Evolutionary conservation across 441 rosid genomes (phyloP).

Genomic region (Mallotus japonicus): DNA sequence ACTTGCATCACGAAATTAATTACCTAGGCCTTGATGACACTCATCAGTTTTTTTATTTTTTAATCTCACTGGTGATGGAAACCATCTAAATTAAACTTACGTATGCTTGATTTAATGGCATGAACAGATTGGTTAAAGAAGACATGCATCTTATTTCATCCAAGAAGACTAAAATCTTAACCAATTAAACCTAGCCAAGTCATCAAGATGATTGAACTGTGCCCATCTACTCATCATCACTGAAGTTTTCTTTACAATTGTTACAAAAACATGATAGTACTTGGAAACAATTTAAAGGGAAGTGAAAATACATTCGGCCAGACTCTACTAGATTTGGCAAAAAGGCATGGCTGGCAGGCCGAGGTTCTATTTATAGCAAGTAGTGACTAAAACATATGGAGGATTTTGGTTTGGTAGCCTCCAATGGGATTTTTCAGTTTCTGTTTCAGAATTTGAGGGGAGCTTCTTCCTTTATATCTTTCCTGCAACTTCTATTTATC

Average conservation of each 20-base stretch:
- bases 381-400: conserved; percentile 29
- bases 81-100: neutral
- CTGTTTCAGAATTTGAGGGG: conserved; percentile 36
- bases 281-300: conserved; percentile 21
- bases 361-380: conserved; percentile 35
- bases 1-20: neutral
- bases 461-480: neutral
- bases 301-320: conserved; percentile 21
- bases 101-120: conserved; percentile 9
- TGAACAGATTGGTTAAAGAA: conserved; percentile 10
- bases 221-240: conserved; percentile 17
- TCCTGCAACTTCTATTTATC: conserved; percentile 15
- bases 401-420: conserved; percentile 26
- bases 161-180: neutral
- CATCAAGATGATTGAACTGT: conserved; percentile 13
- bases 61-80: neutral
- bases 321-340: conserved; percentile 28
- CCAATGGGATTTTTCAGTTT: conserved; percentile 32
- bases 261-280: conserved; percentile 19
- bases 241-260: conserved; percentile 10
- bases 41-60: no score
- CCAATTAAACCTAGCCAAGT: conserved; percentile 22
- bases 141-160: neutral
- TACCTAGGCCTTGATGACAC: neutral
- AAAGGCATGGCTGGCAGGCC: conserved; percentile 29